phyloP scores from a whole-genome alignment of 306 rosid species.

The Lathyrus sativus region DNA sequence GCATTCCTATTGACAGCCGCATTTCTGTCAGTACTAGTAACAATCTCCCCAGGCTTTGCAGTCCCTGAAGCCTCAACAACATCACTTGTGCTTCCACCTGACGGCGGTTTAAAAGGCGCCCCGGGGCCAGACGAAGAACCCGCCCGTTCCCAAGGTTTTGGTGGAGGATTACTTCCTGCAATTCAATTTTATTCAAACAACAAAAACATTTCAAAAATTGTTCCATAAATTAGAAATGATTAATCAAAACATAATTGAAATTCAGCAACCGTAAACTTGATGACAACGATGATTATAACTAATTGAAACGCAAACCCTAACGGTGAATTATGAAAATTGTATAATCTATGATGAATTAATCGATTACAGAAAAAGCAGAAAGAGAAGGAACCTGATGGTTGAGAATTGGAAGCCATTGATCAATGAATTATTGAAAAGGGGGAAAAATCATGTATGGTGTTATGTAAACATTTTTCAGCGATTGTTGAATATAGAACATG shows the following conservation, averaged over 20 bases:
- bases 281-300: background rate
- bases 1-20: constrained; percentile 55
- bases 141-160: constrained; percentile 91
- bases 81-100: constrained; percentile 81
- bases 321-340: background rate
- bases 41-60: constrained; percentile 92
- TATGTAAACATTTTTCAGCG: background rate
- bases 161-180: constrained; percentile 80
- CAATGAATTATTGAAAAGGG: constrained; percentile 7
- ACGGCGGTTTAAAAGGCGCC: constrained; percentile 85
- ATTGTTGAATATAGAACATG: background rate
- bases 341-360: background rate
- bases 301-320: background rate
- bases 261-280: background rate
- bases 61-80: constrained; percentile 98
- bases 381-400: constrained; percentile 22
- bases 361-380: background rate
- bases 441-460: background rate
- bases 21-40: constrained; percentile 59
- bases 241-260: background rate
- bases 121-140: constrained; percentile 78
- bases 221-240: constrained; percentile 6
- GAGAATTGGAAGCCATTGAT: constrained; percentile 10
- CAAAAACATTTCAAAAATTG: constrained; percentile 13
- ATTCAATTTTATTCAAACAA: constrained; percentile 28